A percentile compares a stretch with the other conserved stretches of the same genome.
These are phyloP conservation scores for Dactylella cylindrospora DNA, from an alignment of 2,329 filamentous ascomycete genomes.

Conservation along the genomic window DNA sequence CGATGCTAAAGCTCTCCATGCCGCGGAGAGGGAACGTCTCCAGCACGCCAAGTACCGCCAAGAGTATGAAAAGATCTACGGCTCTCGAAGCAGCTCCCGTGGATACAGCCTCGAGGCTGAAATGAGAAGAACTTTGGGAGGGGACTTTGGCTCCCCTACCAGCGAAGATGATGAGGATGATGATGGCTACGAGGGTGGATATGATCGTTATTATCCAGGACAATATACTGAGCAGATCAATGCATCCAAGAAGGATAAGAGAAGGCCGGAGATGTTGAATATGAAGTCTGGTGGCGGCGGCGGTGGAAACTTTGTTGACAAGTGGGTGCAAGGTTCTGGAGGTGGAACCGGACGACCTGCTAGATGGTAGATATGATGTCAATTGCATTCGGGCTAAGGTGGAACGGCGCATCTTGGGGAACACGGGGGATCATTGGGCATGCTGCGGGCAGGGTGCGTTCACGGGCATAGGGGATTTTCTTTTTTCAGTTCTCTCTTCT, in stretches of 20 bases:
- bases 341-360: constrained; percentile 28
- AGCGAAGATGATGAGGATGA: constrained; percentile 42
- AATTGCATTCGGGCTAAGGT: constrained; percentile 28
- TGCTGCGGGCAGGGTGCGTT: constrained; percentile 35
- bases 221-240: constrained; percentile 38
- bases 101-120: constrained; percentile 39
- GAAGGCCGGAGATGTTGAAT: constrained; percentile 37
- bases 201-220: constrained; percentile 39
- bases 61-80: constrained; percentile 42
- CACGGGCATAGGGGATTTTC: not conserved
- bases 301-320: no score
- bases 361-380: constrained; percentile 19
- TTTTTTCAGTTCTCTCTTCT: constrained; percentile 10
- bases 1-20: constrained; percentile 39
- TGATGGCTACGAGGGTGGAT: constrained; percentile 32
- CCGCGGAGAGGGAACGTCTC: constrained; percentile 37
- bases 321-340: no score
- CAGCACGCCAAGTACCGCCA: constrained; percentile 41
- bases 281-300: constrained; percentile 35
- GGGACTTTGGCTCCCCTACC: constrained; percentile 24
- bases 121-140: constrained; percentile 39
- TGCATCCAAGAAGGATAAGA: constrained; percentile 38
- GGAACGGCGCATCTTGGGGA: constrained; percentile 10
- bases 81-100: constrained; percentile 30
- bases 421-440: constrained; percentile 25